phyloP scores from a whole-genome alignment of 768 basidiomycete species.

The Boletus tylopilopsis region DNA sequence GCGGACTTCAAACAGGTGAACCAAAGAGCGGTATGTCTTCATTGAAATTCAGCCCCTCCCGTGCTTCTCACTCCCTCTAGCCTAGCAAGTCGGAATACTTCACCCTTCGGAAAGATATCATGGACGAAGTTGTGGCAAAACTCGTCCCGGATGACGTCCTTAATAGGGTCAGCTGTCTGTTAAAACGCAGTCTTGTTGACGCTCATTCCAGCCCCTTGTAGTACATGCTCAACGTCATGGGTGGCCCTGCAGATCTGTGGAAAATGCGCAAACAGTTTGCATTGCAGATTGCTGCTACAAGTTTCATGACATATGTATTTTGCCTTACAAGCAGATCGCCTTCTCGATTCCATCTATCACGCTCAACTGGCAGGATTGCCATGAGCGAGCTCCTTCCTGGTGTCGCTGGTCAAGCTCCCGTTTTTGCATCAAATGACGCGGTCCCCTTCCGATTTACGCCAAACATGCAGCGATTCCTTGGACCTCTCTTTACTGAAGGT shows the following conservation, averaged over 20 bases:
- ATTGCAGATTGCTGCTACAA: slow-evolving; percentile 77
- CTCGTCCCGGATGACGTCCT: slow-evolving; percentile 88
- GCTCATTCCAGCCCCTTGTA: slow-evolving; percentile 29
- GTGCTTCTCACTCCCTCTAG: slow-evolving; percentile 30
- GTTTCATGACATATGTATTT: slow-evolving; percentile 90
- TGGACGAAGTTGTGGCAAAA: slow-evolving; percentile 85
- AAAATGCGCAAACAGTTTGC: slow-evolving; percentile 97
- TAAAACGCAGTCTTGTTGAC: not conserved
- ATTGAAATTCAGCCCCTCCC: not conserved
- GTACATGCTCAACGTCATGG: slow-evolving; percentile 92
- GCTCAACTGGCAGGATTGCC: slow-evolving; percentile 84
- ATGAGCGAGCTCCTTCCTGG: slow-evolving; percentile 93
- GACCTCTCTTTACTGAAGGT: slow-evolving; percentile 86
- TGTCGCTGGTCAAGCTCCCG: slow-evolving; percentile 42
- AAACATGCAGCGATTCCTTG: slow-evolving; percentile 92
- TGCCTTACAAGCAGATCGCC: slow-evolving; percentile 82
- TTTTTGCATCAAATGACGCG: slow-evolving; percentile 76
- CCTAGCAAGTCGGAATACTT: slow-evolving; percentile 62
- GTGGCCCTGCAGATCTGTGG: slow-evolving; percentile 83
- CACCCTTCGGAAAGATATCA: slow-evolving; percentile 74
- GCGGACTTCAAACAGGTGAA: slow-evolving; percentile 51
- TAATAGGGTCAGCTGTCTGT: slow-evolving; percentile 52
- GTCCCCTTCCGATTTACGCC: slow-evolving; percentile 98
- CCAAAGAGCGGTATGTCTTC: slow-evolving; percentile 36
- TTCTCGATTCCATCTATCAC: slow-evolving; percentile 80